phyloP scores from a whole-genome alignment of 768 basidiomycete species.

The Phlegmacium glaucopus region DNA sequence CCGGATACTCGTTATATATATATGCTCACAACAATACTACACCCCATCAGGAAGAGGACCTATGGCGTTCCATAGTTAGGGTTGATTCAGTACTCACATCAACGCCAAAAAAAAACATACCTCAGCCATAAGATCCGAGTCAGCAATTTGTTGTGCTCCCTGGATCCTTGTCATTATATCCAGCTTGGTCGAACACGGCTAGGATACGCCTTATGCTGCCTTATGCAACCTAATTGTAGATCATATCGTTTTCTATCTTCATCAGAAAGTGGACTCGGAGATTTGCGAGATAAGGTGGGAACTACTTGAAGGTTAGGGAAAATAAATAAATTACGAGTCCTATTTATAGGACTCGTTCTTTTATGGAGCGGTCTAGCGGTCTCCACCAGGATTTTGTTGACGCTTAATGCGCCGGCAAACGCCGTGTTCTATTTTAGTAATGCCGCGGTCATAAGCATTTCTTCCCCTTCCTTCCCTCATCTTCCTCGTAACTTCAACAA shows the following conservation, averaged over 20 bases:
- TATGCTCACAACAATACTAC: too few relatives aligned
- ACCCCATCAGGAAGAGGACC: too few relatives aligned
- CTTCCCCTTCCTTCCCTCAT: too few relatives aligned
- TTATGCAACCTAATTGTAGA: slow-evolving; percentile 55
- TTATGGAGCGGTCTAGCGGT: too few relatives aligned
- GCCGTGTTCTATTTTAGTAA: too few relatives aligned
- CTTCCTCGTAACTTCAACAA: too few relatives aligned
- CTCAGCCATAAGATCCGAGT: slow-evolving; percentile 79
- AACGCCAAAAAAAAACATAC: slow-evolving; percentile 38
- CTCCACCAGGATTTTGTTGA: too few relatives aligned
- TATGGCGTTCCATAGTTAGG: slow-evolving; percentile 65
- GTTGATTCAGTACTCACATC: neutral
- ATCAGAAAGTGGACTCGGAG: slow-evolving; percentile 47
- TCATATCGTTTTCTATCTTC: slow-evolving; percentile 65
- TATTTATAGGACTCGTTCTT: too few relatives aligned
- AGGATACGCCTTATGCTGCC: slow-evolving; percentile 58
- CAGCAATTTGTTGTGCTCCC: slow-evolving; percentile 47
- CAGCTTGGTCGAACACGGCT: slow-evolving; percentile 61
- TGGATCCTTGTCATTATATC: slow-evolving; percentile 52
- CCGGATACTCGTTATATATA: too few relatives aligned
- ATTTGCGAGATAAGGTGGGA: slow-evolving; percentile 69
- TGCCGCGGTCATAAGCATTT: too few relatives aligned
- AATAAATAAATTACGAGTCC: too few relatives aligned
- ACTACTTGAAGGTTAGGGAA: slow-evolving; percentile 39
- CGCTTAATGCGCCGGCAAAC: too few relatives aligned